Evolutionary conservation across 768 basidiomycete species (phyloP), one percentile per base, ranked within the genome.

Genomic region (Tylopilus sp.): DNA sequence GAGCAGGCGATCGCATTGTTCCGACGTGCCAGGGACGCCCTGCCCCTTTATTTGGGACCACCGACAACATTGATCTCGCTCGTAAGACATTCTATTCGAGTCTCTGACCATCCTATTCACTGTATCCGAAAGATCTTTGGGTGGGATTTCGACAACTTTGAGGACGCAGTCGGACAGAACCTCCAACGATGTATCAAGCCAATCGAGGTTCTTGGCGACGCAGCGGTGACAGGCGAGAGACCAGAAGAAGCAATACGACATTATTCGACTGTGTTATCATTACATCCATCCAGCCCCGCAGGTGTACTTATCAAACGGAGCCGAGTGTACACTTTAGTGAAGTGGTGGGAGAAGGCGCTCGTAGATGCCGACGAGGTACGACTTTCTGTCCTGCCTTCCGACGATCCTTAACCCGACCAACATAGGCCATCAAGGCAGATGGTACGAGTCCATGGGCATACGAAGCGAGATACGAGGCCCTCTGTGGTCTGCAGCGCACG

Each of bases 281-380:
- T 43, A 5, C 28, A 43, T 11, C 42, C 42, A 0, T 10, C 16
- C 21, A 21, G 33, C 13, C 45, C 22, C 2, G 45, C 17, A 1
- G 19, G 33, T 30, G 43, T 57, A 6, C 22, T 60, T 28, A 42
- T 60, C 3, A 40, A 56, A 26, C 54, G 54, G 24, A 56, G 59
- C 47, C 49, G 14, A 17, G 42, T 28, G 3, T 8, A 6, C 3
- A 28, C 26, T 13, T 19, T 43, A n/a, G 17, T 43, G 26, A 14
- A 28, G 6, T 17, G n/a, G 17, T 42, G 41, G 41, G 25, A 42
- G 25, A 26, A 42, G 6, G 41, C 25, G 1, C 17, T 42, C 25
- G 28, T 26, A 26, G 41, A 42, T 17, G 41, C 41, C 3, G 41
- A 42, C 16, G 25, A 26, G 14, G 41, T 28, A 43, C 12, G 17